A percentile compares a stretch with the other conserved stretches of the same genome.
These are phyloP conservation scores for Boletus tomentosulus DNA, from an alignment of 768 basidiomycete species.

Conservation along the genomic window DNA sequence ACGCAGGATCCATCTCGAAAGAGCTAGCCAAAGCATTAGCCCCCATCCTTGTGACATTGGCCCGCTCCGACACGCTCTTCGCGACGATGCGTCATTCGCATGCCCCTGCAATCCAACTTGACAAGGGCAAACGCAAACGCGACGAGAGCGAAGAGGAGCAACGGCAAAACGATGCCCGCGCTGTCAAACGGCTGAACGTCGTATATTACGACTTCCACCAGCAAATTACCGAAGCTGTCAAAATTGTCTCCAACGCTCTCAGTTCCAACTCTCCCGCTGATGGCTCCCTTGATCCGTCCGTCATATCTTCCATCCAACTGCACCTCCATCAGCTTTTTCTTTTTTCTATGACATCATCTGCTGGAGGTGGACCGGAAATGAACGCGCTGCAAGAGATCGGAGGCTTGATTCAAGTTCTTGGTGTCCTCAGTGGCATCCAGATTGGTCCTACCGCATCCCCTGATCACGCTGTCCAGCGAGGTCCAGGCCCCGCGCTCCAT, in stretches of 20 bases:
- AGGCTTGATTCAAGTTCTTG: slow-evolving; percentile 79
- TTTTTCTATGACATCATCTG: slow-evolving; percentile 70
- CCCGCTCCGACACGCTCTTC: slow-evolving; percentile 63
- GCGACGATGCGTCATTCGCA: slow-evolving; percentile 61
- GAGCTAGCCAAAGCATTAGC: slow-evolving; percentile 54
- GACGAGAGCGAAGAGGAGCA: slow-evolving; percentile 42
- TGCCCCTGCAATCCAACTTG: slow-evolving; percentile 56
- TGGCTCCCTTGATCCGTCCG: slow-evolving; percentile 47
- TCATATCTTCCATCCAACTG: slow-evolving; percentile 68
- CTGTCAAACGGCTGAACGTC: slow-evolving; percentile 44
- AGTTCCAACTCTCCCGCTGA: slow-evolving; percentile 31
- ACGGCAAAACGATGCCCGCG: slow-evolving; percentile 24
- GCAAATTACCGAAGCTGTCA: slow-evolving; percentile 60
- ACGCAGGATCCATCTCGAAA: slow-evolving; percentile 46
- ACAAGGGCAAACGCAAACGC: slow-evolving; percentile 75
- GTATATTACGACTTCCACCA: slow-evolving; percentile 46
- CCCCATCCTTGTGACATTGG: slow-evolving; percentile 59
- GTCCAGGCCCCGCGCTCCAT: slow-evolving; percentile 32
- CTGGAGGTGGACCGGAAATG: slow-evolving; percentile 48
- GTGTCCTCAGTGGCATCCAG: slow-evolving; percentile 73
- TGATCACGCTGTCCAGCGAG: slow-evolving; percentile 22
- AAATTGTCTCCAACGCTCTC: slow-evolving; percentile 50
- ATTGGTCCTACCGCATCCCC: slow-evolving; percentile 44
- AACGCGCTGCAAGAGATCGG: slow-evolving; percentile 68
- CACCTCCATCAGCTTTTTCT: slow-evolving; percentile 75